Conservation (phyloP, 2,329 filamentous ascomycete genomes). For the Paecilomyces sp. region DNA sequence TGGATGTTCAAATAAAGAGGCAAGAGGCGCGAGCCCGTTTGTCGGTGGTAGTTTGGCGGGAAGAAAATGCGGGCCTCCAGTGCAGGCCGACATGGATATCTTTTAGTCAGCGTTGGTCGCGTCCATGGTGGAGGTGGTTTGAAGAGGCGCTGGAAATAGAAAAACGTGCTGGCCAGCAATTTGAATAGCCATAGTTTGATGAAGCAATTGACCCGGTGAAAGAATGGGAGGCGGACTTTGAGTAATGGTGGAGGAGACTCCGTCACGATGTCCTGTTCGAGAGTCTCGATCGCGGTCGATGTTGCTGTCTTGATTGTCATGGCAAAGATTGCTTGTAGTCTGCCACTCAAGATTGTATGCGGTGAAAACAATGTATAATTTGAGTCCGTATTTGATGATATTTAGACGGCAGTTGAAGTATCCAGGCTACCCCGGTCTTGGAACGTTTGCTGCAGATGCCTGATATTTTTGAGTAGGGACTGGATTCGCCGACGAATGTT, state of each 20-base stretch:
- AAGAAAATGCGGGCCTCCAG: slow-evolving; percentile 32
- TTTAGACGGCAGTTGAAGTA: neutral
- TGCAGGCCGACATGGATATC: slow-evolving; percentile 18
- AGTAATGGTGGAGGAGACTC: slow-evolving; percentile 4
- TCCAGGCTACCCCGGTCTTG: neutral
- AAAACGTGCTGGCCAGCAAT: slow-evolving; percentile 4
- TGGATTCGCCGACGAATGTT: neutral
- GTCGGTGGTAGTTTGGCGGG: slow-evolving; percentile 16
- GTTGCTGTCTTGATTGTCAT: neutral
- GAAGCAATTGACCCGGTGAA: slow-evolving; percentile 13
- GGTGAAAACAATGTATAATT: neutral
- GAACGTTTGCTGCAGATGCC: neutral
- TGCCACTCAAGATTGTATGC: neutral
- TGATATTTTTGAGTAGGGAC: neutral
- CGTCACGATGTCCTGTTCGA: neutral
- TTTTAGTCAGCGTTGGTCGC: slow-evolving; percentile 13
- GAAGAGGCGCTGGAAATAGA: slow-evolving; percentile 8
- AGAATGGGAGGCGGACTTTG: slow-evolving; percentile 9
- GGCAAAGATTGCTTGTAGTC: too few relatives aligned
- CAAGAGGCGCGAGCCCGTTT: slow-evolving; percentile 18
- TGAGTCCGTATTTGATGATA: neutral
- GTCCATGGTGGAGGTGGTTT: slow-evolving; percentile 1
- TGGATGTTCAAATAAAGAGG: slow-evolving; percentile 46
- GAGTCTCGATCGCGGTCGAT: neutral
- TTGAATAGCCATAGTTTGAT: slow-evolving; percentile 15